Percentiles rank a stretch among this genome's conserved stretches.
Evolutionary conservation across 306 rosid genomes (phyloP).

Genomic region (Vigna trinervia): DNA sequence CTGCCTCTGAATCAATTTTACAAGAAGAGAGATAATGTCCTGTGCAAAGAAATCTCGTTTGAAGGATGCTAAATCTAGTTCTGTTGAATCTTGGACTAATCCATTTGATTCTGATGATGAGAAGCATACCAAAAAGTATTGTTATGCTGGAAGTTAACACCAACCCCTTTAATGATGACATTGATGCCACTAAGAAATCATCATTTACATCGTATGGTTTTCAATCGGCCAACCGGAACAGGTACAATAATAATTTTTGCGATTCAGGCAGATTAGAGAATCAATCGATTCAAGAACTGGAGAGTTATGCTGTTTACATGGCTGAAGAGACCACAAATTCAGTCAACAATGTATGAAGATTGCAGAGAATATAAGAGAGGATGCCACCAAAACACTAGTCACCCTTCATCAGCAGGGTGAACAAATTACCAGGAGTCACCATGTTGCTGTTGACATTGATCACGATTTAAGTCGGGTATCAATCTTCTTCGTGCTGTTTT

Average conservation of each 20-base stretch:
- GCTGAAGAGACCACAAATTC: slow-evolving; percentile 87
- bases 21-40: slow-evolving; percentile 57
- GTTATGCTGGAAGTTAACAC: slow-evolving; percentile 51
- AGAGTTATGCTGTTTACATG: slow-evolving; percentile 82
- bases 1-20: slow-evolving; percentile 25
- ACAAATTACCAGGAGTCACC: slow-evolving; percentile 87
- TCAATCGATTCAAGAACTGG: slow-evolving; percentile 90
- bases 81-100: slow-evolving; percentile 61
- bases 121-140: slow-evolving; percentile 49
- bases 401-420: slow-evolving; percentile 92
- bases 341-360: slow-evolving; percentile 80
- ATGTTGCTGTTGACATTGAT: slow-evolving; percentile 86
- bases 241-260: slow-evolving; percentile 73
- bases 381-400: slow-evolving; percentile 85
- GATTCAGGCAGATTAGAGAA: slow-evolving; percentile 84
- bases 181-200: slow-evolving; percentile 52
- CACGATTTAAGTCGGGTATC: slow-evolving; percentile 92
- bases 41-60: slow-evolving; percentile 76
- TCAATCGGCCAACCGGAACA: slow-evolving; percentile 59
- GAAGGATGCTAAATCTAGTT: slow-evolving; percentile 55
- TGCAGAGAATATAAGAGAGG: slow-evolving; percentile 93
- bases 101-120: slow-evolving; percentile 72
- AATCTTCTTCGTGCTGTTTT: slow-evolving; percentile 33
- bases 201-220: slow-evolving; percentile 47
- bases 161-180: slow-evolving; percentile 81